Base-by-base conservation (phyloP, 2,329 filamentous ascomycete species). In the Trichoderma sp. region DNA sequence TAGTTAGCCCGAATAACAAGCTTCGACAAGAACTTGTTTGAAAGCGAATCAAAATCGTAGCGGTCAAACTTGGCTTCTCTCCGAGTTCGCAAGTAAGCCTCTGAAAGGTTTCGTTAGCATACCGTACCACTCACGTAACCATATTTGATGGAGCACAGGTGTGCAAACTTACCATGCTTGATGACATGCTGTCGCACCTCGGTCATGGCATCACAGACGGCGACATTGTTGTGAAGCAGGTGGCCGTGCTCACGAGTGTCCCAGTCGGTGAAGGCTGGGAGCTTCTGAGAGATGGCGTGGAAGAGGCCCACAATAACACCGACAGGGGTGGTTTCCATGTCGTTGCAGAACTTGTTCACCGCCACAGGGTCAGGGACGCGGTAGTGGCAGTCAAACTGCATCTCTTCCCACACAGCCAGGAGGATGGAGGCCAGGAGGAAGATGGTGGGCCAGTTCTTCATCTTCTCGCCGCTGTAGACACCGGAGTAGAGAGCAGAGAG, bases 371-470 rank as follows among this genome's bases (percentile, higher is more conserved):
- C 95, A 5, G 93, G 94, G 4, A 97, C 91, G 67, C 95, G 92
- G 87, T 97, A 98, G 84, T 97, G 93, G 87, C 93, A 97, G 84
- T 98, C 95, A 79, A 98, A 98, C 82, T 98, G 95, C 90, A 98
- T 98, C 87, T 97, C 92, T 82, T 98, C 95, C 95, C 95, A 98
- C 23, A 98, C 94, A 12, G 93, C 93, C 62, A 98, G 87, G 39
- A 98, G 89, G 74, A 98, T 96, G 5, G 93, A 95, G 11, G 95
- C 95, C 70, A 98, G 87, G 89, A 98, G 97, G 87, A 98, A 98
- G 81, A 98, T 98, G 63, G 95, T 98, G 2, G 95, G 95, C 95
- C 95, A 98, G 85, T 98, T 97, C 90, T 97, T 98, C 77, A 98
- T 89, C 82, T 97, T 95, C 82, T 98, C 95, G 72, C 95, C 95